Conservation (phyloP, 495 filamentous ascomycete genomes). For the Aspergillus saccharolyticus region DNA sequence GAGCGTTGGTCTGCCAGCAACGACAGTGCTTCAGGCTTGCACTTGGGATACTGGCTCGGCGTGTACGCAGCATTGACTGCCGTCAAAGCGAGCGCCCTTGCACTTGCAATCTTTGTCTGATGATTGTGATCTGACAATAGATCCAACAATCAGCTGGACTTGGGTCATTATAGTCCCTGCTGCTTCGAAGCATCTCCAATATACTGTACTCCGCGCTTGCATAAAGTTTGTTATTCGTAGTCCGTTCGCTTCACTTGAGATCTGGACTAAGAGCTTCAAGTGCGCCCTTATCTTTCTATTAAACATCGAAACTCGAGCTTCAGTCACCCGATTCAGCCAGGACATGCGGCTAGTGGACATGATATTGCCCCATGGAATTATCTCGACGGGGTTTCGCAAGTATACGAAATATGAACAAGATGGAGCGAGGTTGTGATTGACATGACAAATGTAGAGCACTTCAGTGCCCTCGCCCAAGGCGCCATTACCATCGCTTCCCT, state of each 20-base stretch:
- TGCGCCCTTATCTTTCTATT: too few relatives aligned
- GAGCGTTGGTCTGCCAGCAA: slow-evolving; percentile 11
- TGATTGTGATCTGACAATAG: too few relatives aligned
- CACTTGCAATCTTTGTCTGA: slow-evolving; percentile 10
- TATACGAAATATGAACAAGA: too few relatives aligned
- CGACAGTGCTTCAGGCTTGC: slow-evolving; percentile 3
- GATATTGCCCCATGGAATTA: slow-evolving; percentile 22
- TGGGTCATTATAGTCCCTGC: slow-evolving; percentile 23
- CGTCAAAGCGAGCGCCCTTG: slow-evolving; percentile 11
- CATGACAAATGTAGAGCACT: slow-evolving; percentile 12
- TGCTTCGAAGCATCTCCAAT: slow-evolving; percentile 13
- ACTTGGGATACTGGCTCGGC: slow-evolving; percentile 23
- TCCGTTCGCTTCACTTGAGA: too few relatives aligned
- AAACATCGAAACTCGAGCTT: slow-evolving; percentile 32
- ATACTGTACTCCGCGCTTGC: too few relatives aligned
- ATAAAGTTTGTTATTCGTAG: too few relatives aligned
- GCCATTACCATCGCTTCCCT: slow-evolving; percentile 16
- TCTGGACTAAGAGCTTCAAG: too few relatives aligned
- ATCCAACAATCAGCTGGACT: slow-evolving; percentile 5
- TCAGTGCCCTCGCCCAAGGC: slow-evolving; percentile 22
- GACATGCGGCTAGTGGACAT: slow-evolving; percentile 43
- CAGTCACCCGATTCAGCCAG: slow-evolving; percentile 44
- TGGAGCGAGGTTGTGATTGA: background rate
- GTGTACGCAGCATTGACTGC: slow-evolving; percentile 20
- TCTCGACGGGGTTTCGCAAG: background rate